Base-by-base conservation (phyloP, 2,329 filamentous ascomycete genomes). In the Aspergillus jensenii region DNA sequence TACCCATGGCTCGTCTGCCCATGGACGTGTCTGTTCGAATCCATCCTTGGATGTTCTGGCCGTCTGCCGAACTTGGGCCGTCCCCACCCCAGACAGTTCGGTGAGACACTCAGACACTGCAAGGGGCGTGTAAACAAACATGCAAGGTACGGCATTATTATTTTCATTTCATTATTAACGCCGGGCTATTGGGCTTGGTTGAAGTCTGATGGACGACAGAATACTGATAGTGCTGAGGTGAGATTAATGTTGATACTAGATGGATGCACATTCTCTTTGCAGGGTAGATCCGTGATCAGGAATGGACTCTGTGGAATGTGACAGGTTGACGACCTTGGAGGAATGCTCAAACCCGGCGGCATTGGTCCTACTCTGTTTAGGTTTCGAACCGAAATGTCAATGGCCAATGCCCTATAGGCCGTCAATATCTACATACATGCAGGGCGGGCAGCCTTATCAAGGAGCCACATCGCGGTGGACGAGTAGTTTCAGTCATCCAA, bases 101-200 rank as follows among this genome's bases (percentile, higher is more conserved):
- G 45, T 48, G 27, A 48, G 45, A 48, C 44, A 23, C 21, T 17
- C 23, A 5, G 37, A 21, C 35, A 19, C 52, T 54, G 52, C 52
- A 54, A 54, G 52, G 52, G 52, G 44, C 52, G 15, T 15, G 33
- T 47, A 54, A 54, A 47, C 43, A 54, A 48, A 46, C 52, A 54
- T 54, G 52, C 52, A 54, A 54, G 52, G 52, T 54, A 41, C 52
- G 37, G 31, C 25, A 37, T 35, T 47, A 41, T 54, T 25, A 47
- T 14, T 37, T 15, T 53, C 21, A 47, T 37, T 15, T 53, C 5
- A 46, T 19, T 31, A 15, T 33, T 11, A 19, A n/a, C 37, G 27
- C 31, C 11, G 3, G 50, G 27, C 8, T 41, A 51, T 17, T 41
- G 12, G 17, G 15, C 7, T 37, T n/a, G 5, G 6, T 37, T 37